Base-by-base conservation (phyloP, 805 yeast genomes). In the Saturnispora quitensis region DNA sequence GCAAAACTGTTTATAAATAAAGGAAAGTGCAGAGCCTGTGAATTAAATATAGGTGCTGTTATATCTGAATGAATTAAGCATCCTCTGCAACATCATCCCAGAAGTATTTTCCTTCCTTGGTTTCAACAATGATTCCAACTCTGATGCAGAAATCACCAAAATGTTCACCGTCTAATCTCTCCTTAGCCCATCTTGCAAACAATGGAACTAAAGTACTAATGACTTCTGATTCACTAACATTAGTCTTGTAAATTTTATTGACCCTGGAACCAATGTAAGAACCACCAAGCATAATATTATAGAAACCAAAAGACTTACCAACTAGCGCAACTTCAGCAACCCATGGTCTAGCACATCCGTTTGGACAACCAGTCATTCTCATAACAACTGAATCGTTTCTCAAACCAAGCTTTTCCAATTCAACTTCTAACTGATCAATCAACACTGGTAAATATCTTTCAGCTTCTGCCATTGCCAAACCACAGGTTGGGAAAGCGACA, bases 331-430 rank as follows among this genome's bases (percentile, higher is more conserved):
- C 81, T 68, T 91, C 98, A 4, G 97, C 98, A 48, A 91, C 72
- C 97, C 97, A 91, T 28, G 98, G 98, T 69, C 98, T 82, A 24
- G 98, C 93, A 75, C 98, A 91, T 59, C 98, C 98, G 68, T 91
- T 91, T 51, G 97, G 97, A 77, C 98, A 91, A 52, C 98, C 98
- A 31, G 97, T 91, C 97, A 91, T 90, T 74, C 98, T 82, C 95
- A 91, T 86, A 24, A 89, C 96, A 58, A 91, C 78, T 7, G 96
- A 83, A 69, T 91, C 98, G 62, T 89, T 96, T 65, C 96, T 85
- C 61, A 91, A 77, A 8, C 98, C 98, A 58, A 82, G 81, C 63
- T 89, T 96, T 70, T 91, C 97, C 53, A 91, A 74, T 20, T 89
- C 81, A n/a, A 73, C 78, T 69, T 91, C 98, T 54, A 91, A 72